Conservation (phyloP, 2,329 filamentous ascomycete genomes). For the Microdochium nivale region DNA sequence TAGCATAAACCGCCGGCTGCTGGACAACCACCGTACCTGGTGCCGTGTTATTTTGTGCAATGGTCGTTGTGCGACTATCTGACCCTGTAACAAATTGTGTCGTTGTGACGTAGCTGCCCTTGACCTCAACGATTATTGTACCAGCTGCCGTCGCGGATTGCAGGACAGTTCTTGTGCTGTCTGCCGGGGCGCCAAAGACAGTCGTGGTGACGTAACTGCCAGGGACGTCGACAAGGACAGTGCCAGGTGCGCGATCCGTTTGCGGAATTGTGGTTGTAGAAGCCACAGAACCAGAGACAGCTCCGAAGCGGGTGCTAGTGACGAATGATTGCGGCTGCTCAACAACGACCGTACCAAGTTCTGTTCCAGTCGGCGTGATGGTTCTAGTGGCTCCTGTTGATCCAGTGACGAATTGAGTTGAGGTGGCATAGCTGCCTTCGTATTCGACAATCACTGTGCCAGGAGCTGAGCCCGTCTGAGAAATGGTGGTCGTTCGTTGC, state of each 20-base stretch:
- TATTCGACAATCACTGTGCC: not conserved
- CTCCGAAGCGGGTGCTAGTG: not conserved
- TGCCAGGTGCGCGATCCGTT: not conserved
- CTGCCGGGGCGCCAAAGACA: not conserved
- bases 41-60: not conserved
- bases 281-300: not conserved
- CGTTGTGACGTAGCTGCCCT: not conserved
- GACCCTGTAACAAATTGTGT: not conserved
- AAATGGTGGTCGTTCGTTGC: not conserved
- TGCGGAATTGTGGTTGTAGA: not conserved
- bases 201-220: not conserved
- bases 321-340: not conserved
- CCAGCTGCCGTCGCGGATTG: not conserved
- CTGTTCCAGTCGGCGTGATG: not conserved
- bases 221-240: not conserved
- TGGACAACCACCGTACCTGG: not conserved
- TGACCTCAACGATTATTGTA: not conserved
- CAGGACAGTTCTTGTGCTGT: not conserved
- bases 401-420: not conserved
- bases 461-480: not conserved
- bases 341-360: not conserved
- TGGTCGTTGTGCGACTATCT: not conserved
- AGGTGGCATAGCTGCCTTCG: not conserved
- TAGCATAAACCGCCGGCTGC: not conserved
- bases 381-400: not conserved